Evolutionary conservation across 345 rosid genomes (phyloP).

Genomic region (Eucalyptus pauciflora): DNA sequence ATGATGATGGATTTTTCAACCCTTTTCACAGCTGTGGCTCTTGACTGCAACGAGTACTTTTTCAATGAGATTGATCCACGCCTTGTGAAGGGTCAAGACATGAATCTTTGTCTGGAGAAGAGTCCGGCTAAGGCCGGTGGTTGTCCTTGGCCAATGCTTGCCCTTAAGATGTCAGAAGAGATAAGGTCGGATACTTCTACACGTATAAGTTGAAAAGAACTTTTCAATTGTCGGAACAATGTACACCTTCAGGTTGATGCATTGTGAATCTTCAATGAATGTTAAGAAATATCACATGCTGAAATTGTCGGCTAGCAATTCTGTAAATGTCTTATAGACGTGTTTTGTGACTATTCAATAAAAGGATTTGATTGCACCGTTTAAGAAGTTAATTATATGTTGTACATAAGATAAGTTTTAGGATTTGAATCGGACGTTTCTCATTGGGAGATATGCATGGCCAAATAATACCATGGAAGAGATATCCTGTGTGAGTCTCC

Average conservation of each 20-base stretch:
- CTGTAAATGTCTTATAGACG: fast-evolving
- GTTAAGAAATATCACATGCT: no score
- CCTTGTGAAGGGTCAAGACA: neutral
- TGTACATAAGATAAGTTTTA: neutral
- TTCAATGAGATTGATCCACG: neutral
- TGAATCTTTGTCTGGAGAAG: neutral
- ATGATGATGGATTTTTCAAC: neutral
- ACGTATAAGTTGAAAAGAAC: fast-evolving
- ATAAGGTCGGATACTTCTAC: fast-evolving
- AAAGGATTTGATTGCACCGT: fast-evolving
- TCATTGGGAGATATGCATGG: neutral
- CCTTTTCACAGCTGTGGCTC: neutral
- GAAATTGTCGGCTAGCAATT: neutral
- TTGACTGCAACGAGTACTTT: neutral
- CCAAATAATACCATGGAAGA: neutral
- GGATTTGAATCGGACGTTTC: fast-evolving
- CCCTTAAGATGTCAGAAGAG: fast-evolving
- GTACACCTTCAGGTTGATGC: no score
- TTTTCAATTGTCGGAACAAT: no score
- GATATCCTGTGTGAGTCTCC: fast-evolving
- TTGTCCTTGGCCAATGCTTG: neutral
- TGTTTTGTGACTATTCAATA: fast-evolving
- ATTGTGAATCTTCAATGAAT: no score
- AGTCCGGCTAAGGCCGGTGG: neutral
- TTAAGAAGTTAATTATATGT: neutral